These are phyloP conservation scores for Tolypocladium amazonense DNA, from an alignment of 2,329 filamentous ascomycete species.

Conservation along the genomic window DNA sequence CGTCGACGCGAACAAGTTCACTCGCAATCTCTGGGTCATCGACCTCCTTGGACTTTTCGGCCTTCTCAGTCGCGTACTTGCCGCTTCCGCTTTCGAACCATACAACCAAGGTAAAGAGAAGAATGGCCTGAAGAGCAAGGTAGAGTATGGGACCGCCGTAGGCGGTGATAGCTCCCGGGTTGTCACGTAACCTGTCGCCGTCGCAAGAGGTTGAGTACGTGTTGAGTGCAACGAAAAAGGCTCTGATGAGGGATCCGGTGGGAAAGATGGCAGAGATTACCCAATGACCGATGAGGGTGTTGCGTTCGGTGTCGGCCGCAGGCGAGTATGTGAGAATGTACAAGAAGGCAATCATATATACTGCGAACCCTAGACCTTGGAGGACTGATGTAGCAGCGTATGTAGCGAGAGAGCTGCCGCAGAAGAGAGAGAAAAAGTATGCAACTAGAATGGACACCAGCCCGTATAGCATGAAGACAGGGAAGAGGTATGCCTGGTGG, in stretches of 20 bases:
- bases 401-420: slow-evolving; percentile 67
- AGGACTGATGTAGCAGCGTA: slow-evolving; percentile 74
- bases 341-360: slow-evolving; percentile 64
- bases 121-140: slow-evolving; percentile 60
- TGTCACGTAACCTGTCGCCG: slow-evolving; percentile 47
- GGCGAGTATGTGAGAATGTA: slow-evolving; percentile 65
- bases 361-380: slow-evolving; percentile 61
- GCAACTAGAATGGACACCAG: slow-evolving; percentile 64
- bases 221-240: slow-evolving; percentile 70
- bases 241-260: slow-evolving; percentile 62
- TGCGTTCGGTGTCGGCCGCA: slow-evolving; percentile 54
- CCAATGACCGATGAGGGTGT: slow-evolving; percentile 63
- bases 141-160: slow-evolving; percentile 84
- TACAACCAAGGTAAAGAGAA: slow-evolving; percentile 63
- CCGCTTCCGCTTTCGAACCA: slow-evolving; percentile 65
- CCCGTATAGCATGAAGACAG: slow-evolving; percentile 73
- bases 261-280: slow-evolving; percentile 65
- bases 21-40: slow-evolving; percentile 51
- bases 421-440: slow-evolving; percentile 74
- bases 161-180: slow-evolving; percentile 59
- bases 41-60: slow-evolving; percentile 19
- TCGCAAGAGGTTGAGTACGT: slow-evolving; percentile 72
- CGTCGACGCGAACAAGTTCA: slow-evolving; percentile 52
- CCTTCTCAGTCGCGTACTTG: neutral
- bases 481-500: slow-evolving; percentile 68